Conservation (phyloP, 345 rosid species). For the Hibiscus trionum region DNA sequence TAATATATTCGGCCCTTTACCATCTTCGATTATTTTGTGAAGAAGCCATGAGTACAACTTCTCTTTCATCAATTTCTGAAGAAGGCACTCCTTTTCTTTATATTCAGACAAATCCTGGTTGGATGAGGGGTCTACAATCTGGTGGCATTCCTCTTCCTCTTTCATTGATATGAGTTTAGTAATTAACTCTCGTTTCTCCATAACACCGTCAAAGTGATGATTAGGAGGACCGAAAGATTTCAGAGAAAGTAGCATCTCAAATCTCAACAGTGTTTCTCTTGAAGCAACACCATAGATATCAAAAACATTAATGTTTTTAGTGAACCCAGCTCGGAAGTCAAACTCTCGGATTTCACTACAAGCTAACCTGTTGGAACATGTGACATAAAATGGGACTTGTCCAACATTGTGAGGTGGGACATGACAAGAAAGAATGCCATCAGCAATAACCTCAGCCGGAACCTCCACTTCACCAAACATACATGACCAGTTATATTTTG, state of each 20-base stretch:
- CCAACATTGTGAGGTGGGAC: conserved; percentile 65
- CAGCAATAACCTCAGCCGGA: conserved; percentile 65
- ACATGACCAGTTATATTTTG: conserved; percentile 70
- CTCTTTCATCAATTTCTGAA: conserved; percentile 46
- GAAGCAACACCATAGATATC: conserved; percentile 33
- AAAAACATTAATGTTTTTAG: conserved; percentile 31
- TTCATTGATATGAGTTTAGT: conserved; percentile 49
- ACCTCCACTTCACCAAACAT: conserved; percentile 98
- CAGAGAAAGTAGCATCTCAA: conserved; percentile 50
- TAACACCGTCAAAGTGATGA: conserved; percentile 32
- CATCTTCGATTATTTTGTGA: conserved; percentile 58
- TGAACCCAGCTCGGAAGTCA: conserved; percentile 52
- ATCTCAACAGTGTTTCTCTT: conserved; percentile 38
- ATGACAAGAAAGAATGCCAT: conserved; percentile 66
- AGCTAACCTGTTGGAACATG: conserved; percentile 84
- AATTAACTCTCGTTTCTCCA: conserved; percentile 41
- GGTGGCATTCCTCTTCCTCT: conserved; percentile 47
- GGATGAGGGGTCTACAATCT: conserved; percentile 23
- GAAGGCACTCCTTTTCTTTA: conserved; percentile 28
- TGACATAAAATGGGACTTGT: conserved; percentile 76
- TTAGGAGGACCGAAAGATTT: conserved; percentile 24
- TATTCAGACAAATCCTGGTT: conserved; percentile 23
- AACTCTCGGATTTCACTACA: conserved; percentile 94
- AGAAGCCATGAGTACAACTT: conserved; percentile 70
- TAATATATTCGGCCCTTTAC: conserved; percentile 47